These are phyloP conservation scores for Fusarium aywerte DNA, from an alignment of 2,329 filamentous ascomycete species.

Conservation along the genomic window DNA sequence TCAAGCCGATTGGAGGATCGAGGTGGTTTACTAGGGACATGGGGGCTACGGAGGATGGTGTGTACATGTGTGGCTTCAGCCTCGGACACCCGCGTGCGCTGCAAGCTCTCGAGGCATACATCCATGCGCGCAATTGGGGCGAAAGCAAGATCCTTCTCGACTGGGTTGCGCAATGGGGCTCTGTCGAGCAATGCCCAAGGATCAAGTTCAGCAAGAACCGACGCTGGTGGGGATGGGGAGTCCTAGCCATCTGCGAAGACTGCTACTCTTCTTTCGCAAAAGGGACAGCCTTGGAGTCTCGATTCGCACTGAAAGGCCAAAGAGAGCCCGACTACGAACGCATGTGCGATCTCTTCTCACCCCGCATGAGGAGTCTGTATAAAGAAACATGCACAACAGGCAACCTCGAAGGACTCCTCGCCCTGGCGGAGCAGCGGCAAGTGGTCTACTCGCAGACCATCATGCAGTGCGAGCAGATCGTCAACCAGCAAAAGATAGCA, in stretches of 20 bases:
- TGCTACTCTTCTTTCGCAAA: constrained; percentile 51
- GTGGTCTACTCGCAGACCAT: constrained; percentile 50
- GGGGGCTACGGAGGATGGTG: constrained; percentile 18
- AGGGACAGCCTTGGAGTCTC: constrained; percentile 43
- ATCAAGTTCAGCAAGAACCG: constrained; percentile 18
- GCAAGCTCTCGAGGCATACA: constrained; percentile 38
- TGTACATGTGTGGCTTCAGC: constrained; percentile 51
- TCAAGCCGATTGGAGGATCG: constrained; percentile 47
- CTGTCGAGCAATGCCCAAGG: constrained; percentile 45
- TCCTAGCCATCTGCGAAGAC: constrained; percentile 51
- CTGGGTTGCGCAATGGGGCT: constrained; percentile 47
- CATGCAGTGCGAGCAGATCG: constrained; percentile 40
- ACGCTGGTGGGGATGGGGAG: constrained; percentile 52
- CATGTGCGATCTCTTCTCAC: constrained; percentile 54
- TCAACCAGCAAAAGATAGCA: constrained; percentile 42
- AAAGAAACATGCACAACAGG: constrained; percentile 44
- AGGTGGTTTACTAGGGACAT: constrained; percentile 46
- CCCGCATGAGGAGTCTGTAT: constrained; percentile 52
- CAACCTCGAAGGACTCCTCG: constrained; percentile 44
- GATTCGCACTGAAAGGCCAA: constrained; percentile 46
- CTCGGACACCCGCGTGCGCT: constrained; percentile 44
- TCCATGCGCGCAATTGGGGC: constrained; percentile 47
- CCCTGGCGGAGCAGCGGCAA: constrained; percentile 42
- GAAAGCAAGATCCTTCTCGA: constrained; percentile 42
- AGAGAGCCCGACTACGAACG: constrained; percentile 21